Evolutionary conservation across 2,329 filamentous ascomycete genomes (phyloP), one percentile per base, ranked within the genome.

Genomic region (Phialemoniopsis sp.): DNA sequence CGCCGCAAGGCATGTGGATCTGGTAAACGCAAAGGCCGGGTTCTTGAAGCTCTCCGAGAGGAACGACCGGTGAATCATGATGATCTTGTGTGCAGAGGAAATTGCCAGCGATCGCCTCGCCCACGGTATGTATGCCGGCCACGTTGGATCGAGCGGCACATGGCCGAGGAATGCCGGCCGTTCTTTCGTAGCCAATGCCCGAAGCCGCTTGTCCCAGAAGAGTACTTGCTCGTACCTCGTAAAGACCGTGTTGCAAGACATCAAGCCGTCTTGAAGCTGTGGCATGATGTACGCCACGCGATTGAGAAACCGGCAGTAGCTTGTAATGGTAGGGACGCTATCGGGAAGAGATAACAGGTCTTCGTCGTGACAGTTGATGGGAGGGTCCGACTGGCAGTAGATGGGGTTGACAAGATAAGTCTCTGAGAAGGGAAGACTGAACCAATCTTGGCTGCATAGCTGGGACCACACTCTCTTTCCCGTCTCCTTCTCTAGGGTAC

Each of bases 21-120:
- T 50, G 3, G 62, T 62, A 13, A 59, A 58, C 16, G 39, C 47
- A 34, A 60, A 63, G 14, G 46, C 54, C 1, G 54, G 48, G 29
- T 61, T 58, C 38, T 47, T 56, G 49, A 56, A 55, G 39, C 50
- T 61, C 18, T 52, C 53, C 18, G 59, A 61, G 7, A 65, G 39
- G 29, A 63, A 63, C 0, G 57, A 54, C 4, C 62, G 55, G 41
- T 66, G 63, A 15, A 66, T 63, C 60, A 66, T 64, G 47, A 65
- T 65, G 38, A 65, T 62, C 42, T 66, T 65, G 41, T 65, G 59
- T 3, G 56, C 55, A 2, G 61, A 57, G 1, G 56, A 61, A 18
- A 66, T 64, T 10, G 63, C 57, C 14, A 66, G 50, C 19, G 62
- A 54, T 6, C 54, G 53, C 8, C 61, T 54, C 3, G 60, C 61